phyloP scores from a whole-genome alignment of 73 alveolate species.

The Stentor roeselii region DNA sequence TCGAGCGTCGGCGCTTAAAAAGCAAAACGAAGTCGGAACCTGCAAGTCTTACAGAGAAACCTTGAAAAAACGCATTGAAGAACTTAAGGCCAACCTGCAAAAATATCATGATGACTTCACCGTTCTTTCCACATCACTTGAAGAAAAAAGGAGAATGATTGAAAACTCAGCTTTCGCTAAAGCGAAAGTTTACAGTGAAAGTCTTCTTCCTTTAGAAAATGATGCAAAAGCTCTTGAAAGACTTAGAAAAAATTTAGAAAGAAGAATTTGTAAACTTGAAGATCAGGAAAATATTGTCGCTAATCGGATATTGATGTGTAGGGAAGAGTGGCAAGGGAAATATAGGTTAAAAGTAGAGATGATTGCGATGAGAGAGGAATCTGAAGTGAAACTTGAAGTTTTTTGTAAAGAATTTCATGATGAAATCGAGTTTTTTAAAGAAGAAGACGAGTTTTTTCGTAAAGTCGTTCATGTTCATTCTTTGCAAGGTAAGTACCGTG shows the following conservation, averaged over 20 bases:
- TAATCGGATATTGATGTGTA: neutral
- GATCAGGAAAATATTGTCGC: neutral
- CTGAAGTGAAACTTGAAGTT: neutral
- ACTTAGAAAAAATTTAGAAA: neutral
- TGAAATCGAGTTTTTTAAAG: constrained; percentile 9
- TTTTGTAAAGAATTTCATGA: neutral
- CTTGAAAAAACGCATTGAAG: neutral
- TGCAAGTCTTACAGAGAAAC: neutral
- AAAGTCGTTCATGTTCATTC: neutral
- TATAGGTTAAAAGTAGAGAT: neutral
- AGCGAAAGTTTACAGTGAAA: neutral
- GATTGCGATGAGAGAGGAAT: neutral
- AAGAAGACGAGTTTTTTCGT: neutral
- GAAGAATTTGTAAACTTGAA: neutral
- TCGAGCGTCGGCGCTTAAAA: neutral
- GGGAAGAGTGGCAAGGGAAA: neutral
- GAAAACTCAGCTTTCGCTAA: neutral
- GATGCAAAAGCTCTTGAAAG: neutral
- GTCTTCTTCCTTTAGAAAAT: constrained; percentile 1
- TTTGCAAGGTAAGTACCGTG: neutral
- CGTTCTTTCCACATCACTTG: neutral
- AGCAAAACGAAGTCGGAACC: constrained; percentile 8
- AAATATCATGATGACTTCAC: neutral
- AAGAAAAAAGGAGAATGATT: neutral
- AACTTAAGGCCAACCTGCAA: neutral